Percentiles rank a stretch among this genome's conserved stretches.
phyloP scores from a whole-genome alignment of 306 rosid species.

The Cicer arietinum region DNA sequence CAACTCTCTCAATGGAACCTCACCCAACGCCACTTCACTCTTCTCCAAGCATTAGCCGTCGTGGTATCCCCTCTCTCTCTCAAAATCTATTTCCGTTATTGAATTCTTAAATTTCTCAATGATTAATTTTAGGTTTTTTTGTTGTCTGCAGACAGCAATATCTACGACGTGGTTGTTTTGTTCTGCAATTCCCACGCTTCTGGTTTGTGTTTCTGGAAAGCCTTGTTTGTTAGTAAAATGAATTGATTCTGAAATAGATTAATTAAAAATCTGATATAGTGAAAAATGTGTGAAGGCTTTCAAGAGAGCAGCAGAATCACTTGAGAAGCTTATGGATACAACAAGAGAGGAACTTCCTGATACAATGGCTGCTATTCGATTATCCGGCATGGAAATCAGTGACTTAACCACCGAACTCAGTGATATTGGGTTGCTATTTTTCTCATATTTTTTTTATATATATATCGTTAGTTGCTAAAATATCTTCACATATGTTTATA shows the following conservation, averaged over 20 bases:
- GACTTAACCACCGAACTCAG: constrained; percentile 89
- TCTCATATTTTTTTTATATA: too few relatives aligned
- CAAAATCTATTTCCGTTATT: not conserved
- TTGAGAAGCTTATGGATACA: constrained; percentile 88
- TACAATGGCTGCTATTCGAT: constrained; percentile 85
- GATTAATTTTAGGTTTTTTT: not conserved
- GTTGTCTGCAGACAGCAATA: constrained; percentile 65
- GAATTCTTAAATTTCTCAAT: not conserved
- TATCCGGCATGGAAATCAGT: constrained; percentile 96
- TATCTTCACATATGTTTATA: too few relatives aligned
- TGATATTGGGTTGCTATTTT: constrained; percentile 66
- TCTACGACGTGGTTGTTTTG: constrained; percentile 81
- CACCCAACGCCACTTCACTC: constrained; percentile 66
- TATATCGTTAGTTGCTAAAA: too few relatives aligned
- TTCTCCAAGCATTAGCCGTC: constrained; percentile 76
- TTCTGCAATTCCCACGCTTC: constrained; percentile 88
- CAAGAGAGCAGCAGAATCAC: constrained; percentile 87
- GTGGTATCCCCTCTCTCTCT: constrained; percentile 48
- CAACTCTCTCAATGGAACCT: constrained; percentile 60
- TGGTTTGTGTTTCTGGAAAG: constrained; percentile 60
- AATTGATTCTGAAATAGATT: constrained; percentile 13
- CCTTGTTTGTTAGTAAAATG: constrained; percentile 10
- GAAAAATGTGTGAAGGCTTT: constrained; percentile 66
- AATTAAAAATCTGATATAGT: constrained; percentile 25
- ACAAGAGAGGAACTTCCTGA: constrained; percentile 90